Conservation (phyloP, 2,329 filamentous ascomycete genomes). For the Epichloe uncinata region DNA sequence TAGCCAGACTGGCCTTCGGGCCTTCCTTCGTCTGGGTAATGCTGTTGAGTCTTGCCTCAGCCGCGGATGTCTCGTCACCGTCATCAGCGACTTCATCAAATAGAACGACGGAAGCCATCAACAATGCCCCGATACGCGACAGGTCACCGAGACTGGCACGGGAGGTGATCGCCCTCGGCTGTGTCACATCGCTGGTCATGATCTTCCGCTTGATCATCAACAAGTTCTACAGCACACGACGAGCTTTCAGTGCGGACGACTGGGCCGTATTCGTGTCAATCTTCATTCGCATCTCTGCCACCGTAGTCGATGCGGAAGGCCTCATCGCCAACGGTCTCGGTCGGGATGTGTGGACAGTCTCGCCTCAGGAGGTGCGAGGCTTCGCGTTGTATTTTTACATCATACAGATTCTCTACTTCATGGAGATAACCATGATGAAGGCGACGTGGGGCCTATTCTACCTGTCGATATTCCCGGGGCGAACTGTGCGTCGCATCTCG, state of each 20-base stretch:
- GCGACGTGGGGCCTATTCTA: constrained; percentile 35
- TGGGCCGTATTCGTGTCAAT: constrained; percentile 14
- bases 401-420: constrained; percentile 26
- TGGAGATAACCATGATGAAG: constrained; percentile 27
- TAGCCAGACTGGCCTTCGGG: no score
- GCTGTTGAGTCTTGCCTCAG: not conserved
- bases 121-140: constrained; percentile 4
- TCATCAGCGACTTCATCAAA: not conserved
- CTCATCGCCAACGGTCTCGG: constrained; percentile 11
- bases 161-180: constrained; percentile 16
- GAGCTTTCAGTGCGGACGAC: constrained; percentile 18
- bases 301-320: constrained; percentile 14
- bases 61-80: not conserved
- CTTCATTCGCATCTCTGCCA: constrained; percentile 12
- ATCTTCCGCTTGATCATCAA: constrained; percentile 19
- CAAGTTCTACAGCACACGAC: constrained; percentile 16
- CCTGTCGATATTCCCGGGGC: constrained; percentile 30
- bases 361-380: constrained; percentile 11
- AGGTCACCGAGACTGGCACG: constrained; percentile 17
- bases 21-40: not conserved
- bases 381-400: constrained; percentile 25
- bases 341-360: not conserved
- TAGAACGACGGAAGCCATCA: not conserved
- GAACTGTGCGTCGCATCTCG: constrained; percentile 19
- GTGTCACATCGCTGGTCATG: constrained; percentile 21